Evolutionary conservation across 73 alveolate genomes (phyloP).

Genomic region (Symbiodinium pilosum): DNA sequence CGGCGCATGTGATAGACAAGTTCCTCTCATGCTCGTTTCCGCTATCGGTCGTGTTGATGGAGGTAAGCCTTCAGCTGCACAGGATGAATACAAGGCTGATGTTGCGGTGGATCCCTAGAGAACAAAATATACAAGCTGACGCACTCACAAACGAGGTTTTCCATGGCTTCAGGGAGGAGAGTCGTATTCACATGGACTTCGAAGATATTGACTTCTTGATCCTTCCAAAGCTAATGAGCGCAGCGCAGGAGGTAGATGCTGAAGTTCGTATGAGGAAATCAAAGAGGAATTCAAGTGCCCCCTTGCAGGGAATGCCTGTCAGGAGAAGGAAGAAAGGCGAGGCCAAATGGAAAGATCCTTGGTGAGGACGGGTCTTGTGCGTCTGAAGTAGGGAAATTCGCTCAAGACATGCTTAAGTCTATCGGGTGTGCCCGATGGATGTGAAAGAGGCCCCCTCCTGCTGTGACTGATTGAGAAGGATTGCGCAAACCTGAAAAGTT

Average conservation of each 20-base stretch:
- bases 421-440: not conserved
- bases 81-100: not conserved
- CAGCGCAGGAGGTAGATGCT: not conserved
- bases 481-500: too few species aligned
- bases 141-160: not conserved
- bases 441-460: not conserved
- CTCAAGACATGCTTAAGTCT: not conserved
- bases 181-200: not conserved
- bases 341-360: conserved; percentile 24
- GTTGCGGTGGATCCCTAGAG: conserved; percentile 41
- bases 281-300: not conserved
- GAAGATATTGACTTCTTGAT: conserved; percentile 6
- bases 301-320: not conserved
- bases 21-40: conserved; percentile 18
- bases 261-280: not conserved
- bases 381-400: not conserved
- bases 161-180: not conserved
- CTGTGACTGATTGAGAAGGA: too few species aligned
- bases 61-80: not conserved
- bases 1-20: conserved; percentile 10
- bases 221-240: not conserved
- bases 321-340: conserved; percentile 1
- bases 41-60: conserved; percentile 25
- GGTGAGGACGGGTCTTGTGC: conserved; percentile 15
- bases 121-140: conserved; percentile 10